Conservation (phyloP, 768 basidiomycete species). For the Tephrocybe sp. region DNA sequence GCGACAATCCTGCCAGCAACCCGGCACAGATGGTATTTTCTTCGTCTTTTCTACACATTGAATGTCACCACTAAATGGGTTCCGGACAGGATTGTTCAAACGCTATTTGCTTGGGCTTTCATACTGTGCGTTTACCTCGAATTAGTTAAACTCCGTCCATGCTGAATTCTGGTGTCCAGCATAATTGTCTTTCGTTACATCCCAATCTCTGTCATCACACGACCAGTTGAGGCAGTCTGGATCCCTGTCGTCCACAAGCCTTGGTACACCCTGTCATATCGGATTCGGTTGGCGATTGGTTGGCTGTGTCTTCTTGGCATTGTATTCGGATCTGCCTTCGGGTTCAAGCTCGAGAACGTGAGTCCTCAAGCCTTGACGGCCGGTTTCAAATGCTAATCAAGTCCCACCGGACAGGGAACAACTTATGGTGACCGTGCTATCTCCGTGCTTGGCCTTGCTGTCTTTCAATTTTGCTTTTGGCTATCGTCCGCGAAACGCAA, state of each 20-base stretch:
- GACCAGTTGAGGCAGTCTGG: conserved; percentile 75
- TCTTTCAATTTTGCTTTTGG: conserved; percentile 81
- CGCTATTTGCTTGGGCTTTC: conserved; percentile 82
- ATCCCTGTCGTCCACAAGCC: conserved; percentile 60
- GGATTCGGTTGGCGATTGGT: conserved; percentile 58
- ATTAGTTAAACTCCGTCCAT: not conserved
- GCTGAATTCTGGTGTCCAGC: conserved; percentile 26
- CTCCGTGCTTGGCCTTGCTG: conserved; percentile 71
- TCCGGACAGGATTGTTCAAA: conserved; percentile 67
- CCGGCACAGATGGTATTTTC: conserved; percentile 65
- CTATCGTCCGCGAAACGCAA: conserved; percentile 58
- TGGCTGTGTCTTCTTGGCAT: conserved; percentile 77
- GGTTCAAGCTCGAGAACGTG: conserved; percentile 62
- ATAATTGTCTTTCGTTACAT: conserved; percentile 85
- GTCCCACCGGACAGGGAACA: conserved; percentile 31
- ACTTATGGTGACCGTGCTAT: conserved; percentile 80
- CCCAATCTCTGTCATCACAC: conserved; percentile 65
- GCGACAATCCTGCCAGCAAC: conserved; percentile 66
- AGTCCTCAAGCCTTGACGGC: conserved; percentile 15
- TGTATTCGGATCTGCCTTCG: conserved; percentile 85
- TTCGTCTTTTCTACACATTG: conserved; percentile 6
- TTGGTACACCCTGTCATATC: conserved; percentile 56
- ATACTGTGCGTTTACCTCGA: conserved; percentile 47
- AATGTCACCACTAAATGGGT: conserved; percentile 11
- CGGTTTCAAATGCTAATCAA: conserved; percentile 13